phyloP scores from a whole-genome alignment of 352 stramenopile species.

The Phytophthora cajani region DNA sequence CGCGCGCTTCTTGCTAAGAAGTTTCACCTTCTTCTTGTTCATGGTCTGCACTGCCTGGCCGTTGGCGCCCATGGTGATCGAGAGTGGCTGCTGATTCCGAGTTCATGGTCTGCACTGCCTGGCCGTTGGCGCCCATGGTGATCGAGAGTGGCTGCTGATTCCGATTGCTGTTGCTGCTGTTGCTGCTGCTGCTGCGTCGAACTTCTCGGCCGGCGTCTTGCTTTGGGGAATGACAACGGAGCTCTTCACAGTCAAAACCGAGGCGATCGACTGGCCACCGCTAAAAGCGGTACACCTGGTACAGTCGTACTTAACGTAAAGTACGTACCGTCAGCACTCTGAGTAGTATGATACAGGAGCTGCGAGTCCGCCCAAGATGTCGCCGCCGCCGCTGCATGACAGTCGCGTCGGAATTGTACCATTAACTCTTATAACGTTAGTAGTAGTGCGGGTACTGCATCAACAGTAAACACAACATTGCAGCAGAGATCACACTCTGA shows the following conservation, averaged over 20 bases:
- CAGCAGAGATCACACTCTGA: background rate
- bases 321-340: background rate
- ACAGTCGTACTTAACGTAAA: slow-evolving; percentile 36
- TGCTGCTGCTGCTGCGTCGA: slow-evolving; percentile 9
- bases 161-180: background rate
- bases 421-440: background rate
- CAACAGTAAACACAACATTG: background rate
- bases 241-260: slow-evolving; percentile 26
- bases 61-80: slow-evolving; percentile 50
- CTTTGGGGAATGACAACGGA: slow-evolving; percentile 26
- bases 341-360: slow-evolving; percentile 4
- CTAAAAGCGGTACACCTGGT: slow-evolving; percentile 46
- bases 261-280: slow-evolving; percentile 35
- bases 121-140: slow-evolving; percentile 57
- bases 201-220: slow-evolving; percentile 12
- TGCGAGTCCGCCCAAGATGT: slow-evolving; percentile 31
- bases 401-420: background rate
- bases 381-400: too few relatives aligned
- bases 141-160: background rate
- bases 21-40: slow-evolving; percentile 91
- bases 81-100: slow-evolving; percentile 11
- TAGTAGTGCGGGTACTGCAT: background rate
- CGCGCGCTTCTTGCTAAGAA: slow-evolving; percentile 85
- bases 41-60: slow-evolving; percentile 73
- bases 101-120: slow-evolving; percentile 83